Conservation (phyloP, 2,329 filamentous ascomycete species). For the Trichoderma citrinoviride region DNA sequence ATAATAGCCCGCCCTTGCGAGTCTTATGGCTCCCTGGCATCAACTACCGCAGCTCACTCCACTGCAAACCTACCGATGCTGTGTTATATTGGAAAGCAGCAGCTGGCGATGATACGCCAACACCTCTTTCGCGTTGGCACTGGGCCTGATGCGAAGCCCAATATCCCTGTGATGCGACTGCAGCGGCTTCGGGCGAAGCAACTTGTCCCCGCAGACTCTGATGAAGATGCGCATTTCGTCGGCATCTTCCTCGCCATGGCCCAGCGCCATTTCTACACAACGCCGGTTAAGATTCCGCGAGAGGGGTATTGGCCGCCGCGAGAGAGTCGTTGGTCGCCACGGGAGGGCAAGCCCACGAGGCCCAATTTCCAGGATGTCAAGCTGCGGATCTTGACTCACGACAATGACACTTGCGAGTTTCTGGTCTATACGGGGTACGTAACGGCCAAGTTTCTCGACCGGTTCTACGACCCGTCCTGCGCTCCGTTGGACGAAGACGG, state of each 20-base stretch:
- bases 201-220: constrained; percentile 46
- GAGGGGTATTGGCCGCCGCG: constrained; percentile 29
- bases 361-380: constrained; percentile 47
- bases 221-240: constrained; percentile 53
- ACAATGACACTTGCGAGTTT: constrained; percentile 48
- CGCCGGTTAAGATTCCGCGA: constrained; percentile 26
- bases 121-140: constrained; percentile 47
- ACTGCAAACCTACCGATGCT: constrained; percentile 36
- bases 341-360: constrained; percentile 25
- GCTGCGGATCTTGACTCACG: constrained; percentile 51
- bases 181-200: constrained; percentile 47
- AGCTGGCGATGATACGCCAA: constrained; percentile 46
- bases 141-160: constrained; percentile 42
- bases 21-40: constrained; percentile 30
- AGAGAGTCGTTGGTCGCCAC: constrained; percentile 29
- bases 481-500: constrained; percentile 33
- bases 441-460: constrained; percentile 47
- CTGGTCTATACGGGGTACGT: constrained; percentile 53
- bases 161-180: constrained; percentile 48
- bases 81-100: constrained; percentile 48
- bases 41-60: constrained; percentile 26
- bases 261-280: constrained; percentile 51
- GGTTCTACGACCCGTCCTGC: constrained; percentile 49
- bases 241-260: constrained; percentile 57
- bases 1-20: constrained; percentile 38